Base-by-base conservation (phyloP, 345 rosid genomes). In the Erucastrum elatum region DNA sequence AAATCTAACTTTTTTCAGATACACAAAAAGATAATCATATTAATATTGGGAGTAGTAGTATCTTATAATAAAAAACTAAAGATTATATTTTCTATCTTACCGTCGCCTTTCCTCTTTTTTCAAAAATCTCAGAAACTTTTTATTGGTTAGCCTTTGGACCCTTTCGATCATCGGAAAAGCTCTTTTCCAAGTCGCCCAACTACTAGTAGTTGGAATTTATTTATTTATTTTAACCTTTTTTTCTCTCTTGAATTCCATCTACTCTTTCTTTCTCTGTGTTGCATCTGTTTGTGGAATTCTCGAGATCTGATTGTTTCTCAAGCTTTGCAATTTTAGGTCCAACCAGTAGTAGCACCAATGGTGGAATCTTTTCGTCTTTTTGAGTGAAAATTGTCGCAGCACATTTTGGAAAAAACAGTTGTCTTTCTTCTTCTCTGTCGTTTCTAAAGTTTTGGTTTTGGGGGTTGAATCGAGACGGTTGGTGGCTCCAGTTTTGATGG, bases 131-230 rank as follows among this genome's bases (percentile, higher is more conserved):
- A 34, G 1, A 34, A 34, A 34, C 37, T 34, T 34, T 34, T 5
- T 34, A 29, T 34, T 6, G 65, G 65, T 37, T 37, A 77, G 65
- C 8, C 37, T 10, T 21, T 60, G 13, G 41, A 64, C 71, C 75
- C 71, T 64, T 77, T 77, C 76, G 76, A 77, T 77, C 81, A 66
- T 72, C 77, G 73, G 73, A 78, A 66, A 78, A 78, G 82, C 82
- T 78, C 77, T 41, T 71, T 65, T 56, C 44, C 1, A 58, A 41
- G 55, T 72, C 62, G 8, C 21, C 76, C 37, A 58, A 44, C 60
- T 6, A 37, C 55, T 26, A 46, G 5, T 56, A 1, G n/a, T 63
- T 13, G 56, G 7, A 13, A n/a, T 13, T 49, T 49, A 13, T 41
- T 41, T 2, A 29, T 9, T 41, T 12, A 4, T 49, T 49, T 49